Evolutionary conservation across 768 basidiomycete genomes (phyloP), one percentile per base, ranked within the genome.

Genomic region (Mycena haematopus): DNA sequence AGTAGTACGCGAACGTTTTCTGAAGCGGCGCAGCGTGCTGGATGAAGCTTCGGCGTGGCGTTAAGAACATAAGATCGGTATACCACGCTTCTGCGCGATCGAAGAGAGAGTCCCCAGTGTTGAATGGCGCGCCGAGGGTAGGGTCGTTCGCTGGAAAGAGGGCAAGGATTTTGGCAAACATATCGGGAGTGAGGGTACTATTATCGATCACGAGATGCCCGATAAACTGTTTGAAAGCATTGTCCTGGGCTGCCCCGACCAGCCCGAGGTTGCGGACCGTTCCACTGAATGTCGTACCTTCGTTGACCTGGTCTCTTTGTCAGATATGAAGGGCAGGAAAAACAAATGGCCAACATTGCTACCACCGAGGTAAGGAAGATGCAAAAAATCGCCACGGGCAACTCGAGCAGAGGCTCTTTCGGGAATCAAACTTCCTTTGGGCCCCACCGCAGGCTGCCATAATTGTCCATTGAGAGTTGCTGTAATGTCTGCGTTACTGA

Each of bases 11-110:
- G 71, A 80, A 88, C 66, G 82, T 78, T 0, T 80, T 79, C 64
- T 84, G 84, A 25, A 76, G 63, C 0, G 76, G 63, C 3, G 85
- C 78, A 0, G 80, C 85, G 45, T 80, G 75, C 24, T 81, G 73
- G 60, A 85, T 82, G 56, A 86, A 83, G 46, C 82, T 73, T 40
- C 86, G 74, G 31, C 85, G 69, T 0, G 84, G 78, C 0, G 80
- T 76, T 33, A 87, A 73, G 69, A 78, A 88, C 83, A 86, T 86
- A 55, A 78, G 74, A 62, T 84, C 84, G 1, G 83, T 83, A 65
- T 87, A 88, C 82, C 83, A 88, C 0, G 85, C 76, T 47, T 73
- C 81, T 0, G 78, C 82, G 47, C 86, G 72, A 66, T 88, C 86
- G 57, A 84, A 88, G 8, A 88, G 74, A 10, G 81, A 82, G 68